Percentiles rank a stretch among this genome's conserved stretches.
Evolutionary conservation across 257 asterid species (phyloP).

Genomic region (Paraleonurus japonicus): DNA sequence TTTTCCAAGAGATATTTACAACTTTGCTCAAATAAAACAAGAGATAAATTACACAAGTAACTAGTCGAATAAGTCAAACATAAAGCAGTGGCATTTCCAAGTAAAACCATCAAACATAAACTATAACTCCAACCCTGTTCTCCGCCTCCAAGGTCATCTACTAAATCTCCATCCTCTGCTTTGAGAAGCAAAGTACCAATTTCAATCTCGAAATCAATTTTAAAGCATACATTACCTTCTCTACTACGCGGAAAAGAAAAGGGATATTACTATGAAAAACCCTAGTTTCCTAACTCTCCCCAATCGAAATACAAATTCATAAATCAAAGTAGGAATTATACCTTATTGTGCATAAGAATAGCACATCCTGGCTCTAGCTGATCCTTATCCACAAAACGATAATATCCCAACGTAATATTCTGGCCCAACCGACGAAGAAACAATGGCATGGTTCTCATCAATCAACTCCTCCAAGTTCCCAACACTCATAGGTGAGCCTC

Average conservation of each 20-base stretch:
- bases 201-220: not conserved
- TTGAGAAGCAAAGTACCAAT: slow-evolving; percentile 5
- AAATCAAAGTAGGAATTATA: not conserved
- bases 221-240: not conserved
- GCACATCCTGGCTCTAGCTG: slow-evolving; percentile 96
- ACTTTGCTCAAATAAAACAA: not conserved
- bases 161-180: not conserved
- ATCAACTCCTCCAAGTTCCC: slow-evolving; percentile 87
- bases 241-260: not conserved
- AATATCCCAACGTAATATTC: slow-evolving; percentile 88
- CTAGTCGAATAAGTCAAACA: not conserved
- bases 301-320: slow-evolving; percentile 13
- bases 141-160: slow-evolving; percentile 2
- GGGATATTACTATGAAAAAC: not conserved
- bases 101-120: not conserved
- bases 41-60: not conserved
- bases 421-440: slow-evolving; percentile 85
- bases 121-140: not conserved
- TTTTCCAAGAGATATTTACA: not conserved
- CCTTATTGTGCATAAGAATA: slow-evolving; percentile 95
- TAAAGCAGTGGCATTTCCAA: not conserved
- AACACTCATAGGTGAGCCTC: slow-evolving; percentile 93
- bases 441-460: slow-evolving; percentile 92
- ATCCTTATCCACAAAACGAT: slow-evolving; percentile 86
- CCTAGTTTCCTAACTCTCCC: slow-evolving; percentile 20